phyloP scores from a whole-genome alignment of 2,329 filamentous ascomycete species.

The Fusarium sp. region DNA sequence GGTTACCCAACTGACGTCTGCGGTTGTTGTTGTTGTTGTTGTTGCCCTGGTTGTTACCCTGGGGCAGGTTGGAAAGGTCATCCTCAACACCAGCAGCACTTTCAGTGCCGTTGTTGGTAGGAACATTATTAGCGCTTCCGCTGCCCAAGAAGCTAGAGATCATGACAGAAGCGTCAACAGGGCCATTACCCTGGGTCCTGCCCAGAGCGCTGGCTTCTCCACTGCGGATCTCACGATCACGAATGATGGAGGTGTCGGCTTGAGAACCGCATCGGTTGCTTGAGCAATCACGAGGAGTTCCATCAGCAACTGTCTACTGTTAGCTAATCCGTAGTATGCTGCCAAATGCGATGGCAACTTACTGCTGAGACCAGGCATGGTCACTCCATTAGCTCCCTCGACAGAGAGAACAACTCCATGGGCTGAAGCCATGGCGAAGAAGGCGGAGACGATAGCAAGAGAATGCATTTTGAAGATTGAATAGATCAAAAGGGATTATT shows the following conservation, averaged over 20 bases:
- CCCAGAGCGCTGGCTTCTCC: conserved; percentile 66
- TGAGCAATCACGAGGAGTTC: conserved; percentile 73
- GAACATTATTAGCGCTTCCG: not conserved
- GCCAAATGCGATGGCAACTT: not conserved
- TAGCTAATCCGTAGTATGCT: not conserved
- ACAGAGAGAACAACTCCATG: conserved; percentile 67
- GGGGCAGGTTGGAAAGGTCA: conserved; percentile 45
- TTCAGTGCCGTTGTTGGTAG: conserved; percentile 25
- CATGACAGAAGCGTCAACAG: conserved; percentile 64
- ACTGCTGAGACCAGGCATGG: conserved; percentile 64
- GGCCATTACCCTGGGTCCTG: conserved; percentile 66
- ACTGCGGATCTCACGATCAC: conserved; percentile 63
- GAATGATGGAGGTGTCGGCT: conserved; percentile 75
- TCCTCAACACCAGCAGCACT: conserved; percentile 52
- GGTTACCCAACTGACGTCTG: conserved; percentile 42
- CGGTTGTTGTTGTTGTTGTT: not conserved
- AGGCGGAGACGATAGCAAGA: conserved; percentile 39
- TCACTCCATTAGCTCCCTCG: conserved; percentile 67
- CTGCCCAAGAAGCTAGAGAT: conserved; percentile 67
- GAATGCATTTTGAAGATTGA: conserved; percentile 42
- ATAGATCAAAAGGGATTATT: not conserved
- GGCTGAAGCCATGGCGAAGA: conserved; percentile 59
- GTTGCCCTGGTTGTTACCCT: not conserved
- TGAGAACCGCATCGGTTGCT: conserved; percentile 69
- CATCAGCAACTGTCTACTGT: conserved; percentile 62